Base-by-base conservation (phyloP, 1,284 basidiomycete genomes). In the Coniferiporia weirii region DNA sequence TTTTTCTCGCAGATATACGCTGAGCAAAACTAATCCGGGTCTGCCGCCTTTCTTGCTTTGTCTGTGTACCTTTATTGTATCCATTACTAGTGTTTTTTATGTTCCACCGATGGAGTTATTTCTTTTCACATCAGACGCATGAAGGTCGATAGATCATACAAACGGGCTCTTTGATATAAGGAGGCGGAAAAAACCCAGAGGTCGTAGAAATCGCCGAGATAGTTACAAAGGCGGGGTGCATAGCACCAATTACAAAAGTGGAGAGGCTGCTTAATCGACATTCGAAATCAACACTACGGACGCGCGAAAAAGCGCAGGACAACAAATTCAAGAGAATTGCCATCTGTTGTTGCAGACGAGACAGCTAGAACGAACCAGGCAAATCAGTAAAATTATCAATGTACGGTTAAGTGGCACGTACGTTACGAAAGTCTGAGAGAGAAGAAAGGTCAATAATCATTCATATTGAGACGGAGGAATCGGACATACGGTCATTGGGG, bases 401-500 rank as follows among this genome's bases (percentile, higher is more conserved):
- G 22, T 12, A 22, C n/a, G 8, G 48, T 12, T 5, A 22, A 20
- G 35, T 34, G 57, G 44, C 13, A 79, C 79, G 56, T 72, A 84
- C 79, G 83, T 82, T 47, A 85, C 83, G 66, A 85, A 85, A 27
- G 83, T 84, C 78, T 81, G 67, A 7, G 53, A 46, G 44, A 32
- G 13, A 45, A 36, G 60, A 17, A 36, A n/a, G 46, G 68, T 63
- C 73, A 70, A 70, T 74, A 65, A 64, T 46, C 61, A 57, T 73
- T 45, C 65, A 70, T 35, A 70, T 61, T 35, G 54, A n/a, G 49
- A 38, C 17, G 19, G 47, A 6, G 36, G 49, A 32, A 8, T 61
- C 36, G 59, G 10, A 81, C 86, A 72, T 72, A 91, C 89, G 7
- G 94, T 96, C 95, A 98, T n/a, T n/a, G n/a, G n/a, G n/a, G n/a